Conservation (phyloP, 2,329 filamentous ascomycete genomes). For the Cercospora zeae-maydis region DNA sequence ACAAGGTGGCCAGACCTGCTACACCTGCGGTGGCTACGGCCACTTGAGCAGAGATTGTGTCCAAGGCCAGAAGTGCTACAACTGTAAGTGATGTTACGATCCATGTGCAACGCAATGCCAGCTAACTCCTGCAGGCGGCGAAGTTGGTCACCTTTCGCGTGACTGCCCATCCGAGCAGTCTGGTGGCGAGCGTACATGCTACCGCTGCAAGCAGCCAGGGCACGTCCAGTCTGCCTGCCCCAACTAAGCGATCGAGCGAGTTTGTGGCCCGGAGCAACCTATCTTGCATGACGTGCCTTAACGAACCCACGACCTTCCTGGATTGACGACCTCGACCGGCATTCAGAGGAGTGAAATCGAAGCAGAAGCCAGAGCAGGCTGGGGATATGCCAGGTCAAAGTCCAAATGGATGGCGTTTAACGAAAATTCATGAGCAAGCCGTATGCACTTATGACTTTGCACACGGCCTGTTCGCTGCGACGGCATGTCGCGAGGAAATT, state of each 20-base stretch:
- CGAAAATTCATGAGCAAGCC: slow-evolving; percentile 8
- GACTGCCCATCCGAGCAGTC: slow-evolving; percentile 82
- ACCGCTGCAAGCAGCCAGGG: slow-evolving; percentile 82
- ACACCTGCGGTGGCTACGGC: slow-evolving; percentile 94
- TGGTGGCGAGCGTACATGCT: slow-evolving; percentile 91
- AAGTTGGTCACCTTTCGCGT: slow-evolving; percentile 90
- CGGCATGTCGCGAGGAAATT: slow-evolving; percentile 8
- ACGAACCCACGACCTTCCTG: slow-evolving; percentile 30
- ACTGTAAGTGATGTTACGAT: slow-evolving; percentile 60
- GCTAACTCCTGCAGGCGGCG: slow-evolving; percentile 54
- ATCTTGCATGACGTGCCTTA: slow-evolving; percentile 23
- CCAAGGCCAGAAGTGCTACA: slow-evolving; percentile 99
- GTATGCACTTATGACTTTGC: neutral
- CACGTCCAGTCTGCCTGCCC: slow-evolving; percentile 95
- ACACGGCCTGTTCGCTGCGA: slow-evolving; percentile 3
- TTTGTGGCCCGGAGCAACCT: slow-evolving; percentile 23
- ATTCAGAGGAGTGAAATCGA: slow-evolving; percentile 5
- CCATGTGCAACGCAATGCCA: slow-evolving; percentile 8
- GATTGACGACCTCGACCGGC: slow-evolving; percentile 31
- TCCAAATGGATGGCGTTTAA: slow-evolving; percentile 5
- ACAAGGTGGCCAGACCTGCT: slow-evolving; percentile 74
- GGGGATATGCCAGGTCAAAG: slow-evolving; percentile 4
- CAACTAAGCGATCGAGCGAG: slow-evolving; percentile 54
- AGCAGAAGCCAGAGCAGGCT: slow-evolving; percentile 7
- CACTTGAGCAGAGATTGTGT: slow-evolving; percentile 91